A percentile compares a stretch with the other conserved stretches of the same genome.
Conservation (phyloP, 179 eudicot genomes). For the Drosera spatulata region DNA sequence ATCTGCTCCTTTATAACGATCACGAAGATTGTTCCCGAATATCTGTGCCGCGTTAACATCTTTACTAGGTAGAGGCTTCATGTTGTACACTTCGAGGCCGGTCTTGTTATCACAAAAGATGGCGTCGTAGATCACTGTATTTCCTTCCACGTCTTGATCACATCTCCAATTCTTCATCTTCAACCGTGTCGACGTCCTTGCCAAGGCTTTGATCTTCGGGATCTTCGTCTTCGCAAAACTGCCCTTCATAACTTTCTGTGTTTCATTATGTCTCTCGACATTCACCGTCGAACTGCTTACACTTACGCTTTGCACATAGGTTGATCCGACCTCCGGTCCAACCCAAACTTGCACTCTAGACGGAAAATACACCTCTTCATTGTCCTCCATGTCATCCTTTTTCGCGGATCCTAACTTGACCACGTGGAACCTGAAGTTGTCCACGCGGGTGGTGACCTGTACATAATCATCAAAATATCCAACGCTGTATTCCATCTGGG, state of each 20-base stretch:
- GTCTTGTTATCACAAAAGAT: constrained; percentile 43
- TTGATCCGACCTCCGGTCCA: constrained; percentile 70
- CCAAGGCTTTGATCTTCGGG: constrained; percentile 53
- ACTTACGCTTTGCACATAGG: constrained; percentile 46
- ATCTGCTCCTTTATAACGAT: constrained; percentile 38
- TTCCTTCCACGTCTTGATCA: constrained; percentile 83
- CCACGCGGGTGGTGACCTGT: constrained; percentile 54
- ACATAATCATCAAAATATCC: constrained; percentile 35
- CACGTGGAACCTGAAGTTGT: constrained; percentile 68
- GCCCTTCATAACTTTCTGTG: constrained; percentile 53
- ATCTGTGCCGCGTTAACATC: constrained; percentile 9
- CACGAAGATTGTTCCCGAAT: constrained; percentile 22
- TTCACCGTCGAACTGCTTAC: constrained; percentile 53
- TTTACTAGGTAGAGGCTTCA: constrained; percentile 22
- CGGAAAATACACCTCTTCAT: constrained; percentile 64
- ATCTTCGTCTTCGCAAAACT: constrained; percentile 39
- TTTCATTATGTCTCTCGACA: constrained; percentile 40
- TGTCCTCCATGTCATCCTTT: constrained; percentile 10
- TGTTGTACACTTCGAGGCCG: constrained; percentile 56
- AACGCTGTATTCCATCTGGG: constrained; percentile 63
- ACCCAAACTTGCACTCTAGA: constrained; percentile 64
- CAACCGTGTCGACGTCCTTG: constrained; percentile 32
- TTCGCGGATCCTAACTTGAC: constrained; percentile 44
- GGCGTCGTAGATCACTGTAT: constrained; percentile 42
- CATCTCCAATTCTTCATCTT: constrained; percentile 70